phyloP scores from a whole-genome alignment of 2,329 filamentous ascomycete genomes.

The Paraphaeosphaeria minitans region DNA sequence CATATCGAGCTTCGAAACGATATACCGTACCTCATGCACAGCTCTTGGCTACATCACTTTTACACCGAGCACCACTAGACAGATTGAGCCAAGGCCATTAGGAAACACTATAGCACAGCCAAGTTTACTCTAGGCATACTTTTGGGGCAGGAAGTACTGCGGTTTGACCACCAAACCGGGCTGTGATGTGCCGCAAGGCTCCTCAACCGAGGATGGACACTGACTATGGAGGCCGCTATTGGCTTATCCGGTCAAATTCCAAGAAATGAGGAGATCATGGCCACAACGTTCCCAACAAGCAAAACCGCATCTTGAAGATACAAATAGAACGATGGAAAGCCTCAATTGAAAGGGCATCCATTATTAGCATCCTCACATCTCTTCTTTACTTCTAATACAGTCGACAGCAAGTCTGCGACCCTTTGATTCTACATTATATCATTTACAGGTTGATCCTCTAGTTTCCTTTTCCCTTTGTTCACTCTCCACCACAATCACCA shows the following conservation, averaged over 20 bases:
- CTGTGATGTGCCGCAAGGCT: background rate
- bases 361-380: constrained; percentile 10
- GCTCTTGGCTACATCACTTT: background rate
- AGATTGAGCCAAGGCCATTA: constrained; percentile 10
- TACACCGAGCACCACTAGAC: background rate
- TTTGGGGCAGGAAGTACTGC: constrained; percentile 17
- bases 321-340: constrained; percentile 4
- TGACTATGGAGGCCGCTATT: background rate
- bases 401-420: constrained; percentile 11
- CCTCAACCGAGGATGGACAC: constrained; percentile 4
- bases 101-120: constrained; percentile 18
- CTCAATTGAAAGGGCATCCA: constrained; percentile 8
- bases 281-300: background rate
- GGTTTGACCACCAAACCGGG: background rate
- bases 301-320: constrained; percentile 4
- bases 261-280: constrained; percentile 2
- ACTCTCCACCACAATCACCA: constrained; percentile 17
- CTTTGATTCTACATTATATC: constrained; percentile 7
- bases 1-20: constrained; percentile 10
- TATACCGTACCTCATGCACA: background rate
- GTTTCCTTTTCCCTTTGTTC: background rate
- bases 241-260: constrained; percentile 1
- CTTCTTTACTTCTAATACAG: constrained; percentile 9
- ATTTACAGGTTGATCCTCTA: constrained; percentile 7
- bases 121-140: constrained; percentile 10